These are phyloP conservation scores for Psidium friedrichsthalianum DNA, from an alignment of 345 rosid species.

Conservation along the genomic window DNA sequence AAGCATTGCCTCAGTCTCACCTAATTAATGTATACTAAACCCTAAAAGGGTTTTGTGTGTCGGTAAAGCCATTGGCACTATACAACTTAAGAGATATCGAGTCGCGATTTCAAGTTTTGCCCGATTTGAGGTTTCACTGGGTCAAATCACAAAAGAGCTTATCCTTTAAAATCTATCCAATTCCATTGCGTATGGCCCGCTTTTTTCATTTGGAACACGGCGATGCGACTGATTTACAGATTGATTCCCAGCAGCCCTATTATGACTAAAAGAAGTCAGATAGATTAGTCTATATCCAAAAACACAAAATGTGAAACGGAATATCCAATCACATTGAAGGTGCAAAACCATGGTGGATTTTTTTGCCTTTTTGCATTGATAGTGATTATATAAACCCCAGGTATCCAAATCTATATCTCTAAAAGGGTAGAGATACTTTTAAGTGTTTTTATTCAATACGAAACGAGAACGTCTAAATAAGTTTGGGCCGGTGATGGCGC, in stretches of 20 bases:
- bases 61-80: neutral
- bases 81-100: neutral
- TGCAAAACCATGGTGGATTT: neutral
- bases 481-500: neutral
- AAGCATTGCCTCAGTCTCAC: neutral
- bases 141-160: neutral
- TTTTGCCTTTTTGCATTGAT: neutral
- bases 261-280: neutral
- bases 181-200: neutral
- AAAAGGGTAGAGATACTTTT: neutral
- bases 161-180: neutral
- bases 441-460: neutral
- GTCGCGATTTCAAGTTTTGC: neutral
- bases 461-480: neutral
- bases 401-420: neutral
- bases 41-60: neutral
- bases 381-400: neutral
- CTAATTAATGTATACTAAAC: neutral
- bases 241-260: neutral
- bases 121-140: neutral
- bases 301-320: neutral
- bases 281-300: neutral
- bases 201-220: neutral
- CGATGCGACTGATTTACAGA: neutral
- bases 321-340: neutral